Conservation (phyloP, 306 rosid species). For the Inga leiocalycina region DNA sequence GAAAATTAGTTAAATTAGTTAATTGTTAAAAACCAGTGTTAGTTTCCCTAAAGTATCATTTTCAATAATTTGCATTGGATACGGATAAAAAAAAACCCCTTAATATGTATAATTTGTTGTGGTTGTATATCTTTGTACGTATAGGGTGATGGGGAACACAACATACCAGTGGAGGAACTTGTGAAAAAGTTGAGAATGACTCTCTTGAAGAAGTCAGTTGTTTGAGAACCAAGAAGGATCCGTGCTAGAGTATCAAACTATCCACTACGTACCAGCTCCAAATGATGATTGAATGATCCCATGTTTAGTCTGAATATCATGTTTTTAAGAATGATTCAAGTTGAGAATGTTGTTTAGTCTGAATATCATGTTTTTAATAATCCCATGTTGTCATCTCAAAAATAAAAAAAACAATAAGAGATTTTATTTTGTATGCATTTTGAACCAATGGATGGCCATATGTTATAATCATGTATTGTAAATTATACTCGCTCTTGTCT, state of each 20-base stretch:
- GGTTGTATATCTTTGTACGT: neutral
- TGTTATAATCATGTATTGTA: no score
- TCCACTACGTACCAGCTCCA: neutral
- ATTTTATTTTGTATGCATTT: neutral
- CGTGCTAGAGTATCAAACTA: neutral
- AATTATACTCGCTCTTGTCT: no score
- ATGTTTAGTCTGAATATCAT: neutral
- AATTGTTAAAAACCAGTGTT: no score
- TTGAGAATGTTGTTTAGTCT: no score
- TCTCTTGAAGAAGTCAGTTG: slow-evolving; percentile 22
- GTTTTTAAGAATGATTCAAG: slow-evolving; percentile 2
- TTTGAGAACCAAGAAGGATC: neutral
- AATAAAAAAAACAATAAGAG: neutral
- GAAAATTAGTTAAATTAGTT: no score
- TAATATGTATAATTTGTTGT: neutral
- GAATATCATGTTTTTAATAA: no score
- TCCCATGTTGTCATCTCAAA: neutral
- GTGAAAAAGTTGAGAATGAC: slow-evolving; percentile 31
- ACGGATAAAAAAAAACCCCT: no score
- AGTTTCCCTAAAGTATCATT: no score
- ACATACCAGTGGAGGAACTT: slow-evolving; percentile 24
- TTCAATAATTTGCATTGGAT: no score
- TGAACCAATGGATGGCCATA: neutral
- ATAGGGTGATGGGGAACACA: slow-evolving; percentile 39
- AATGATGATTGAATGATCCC: neutral